Conservation (phyloP, 1,284 basidiomycete genomes). For the Pseudozyma sp. region DNA sequence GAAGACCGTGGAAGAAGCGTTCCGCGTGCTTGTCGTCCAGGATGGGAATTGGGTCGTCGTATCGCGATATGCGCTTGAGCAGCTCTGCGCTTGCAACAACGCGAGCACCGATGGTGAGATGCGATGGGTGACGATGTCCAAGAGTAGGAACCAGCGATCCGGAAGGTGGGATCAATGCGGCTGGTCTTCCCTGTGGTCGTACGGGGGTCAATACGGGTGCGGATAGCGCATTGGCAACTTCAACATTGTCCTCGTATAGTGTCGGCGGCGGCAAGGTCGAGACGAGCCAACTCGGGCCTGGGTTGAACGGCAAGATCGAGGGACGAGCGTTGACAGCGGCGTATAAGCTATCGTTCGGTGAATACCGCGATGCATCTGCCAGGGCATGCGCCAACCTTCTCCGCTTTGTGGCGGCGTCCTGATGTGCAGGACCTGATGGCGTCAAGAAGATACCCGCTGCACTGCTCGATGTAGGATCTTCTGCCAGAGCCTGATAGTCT, state of each 20-base stretch:
- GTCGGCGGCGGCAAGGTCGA: slow-evolving; percentile 56
- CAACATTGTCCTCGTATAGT: slow-evolving; percentile 49
- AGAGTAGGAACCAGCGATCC: slow-evolving; percentile 56
- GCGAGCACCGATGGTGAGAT: slow-evolving; percentile 55
- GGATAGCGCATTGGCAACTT: slow-evolving; percentile 52
- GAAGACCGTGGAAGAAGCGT: slow-evolving; percentile 65
- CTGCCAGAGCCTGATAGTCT: slow-evolving; percentile 53
- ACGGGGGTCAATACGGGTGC: slow-evolving; percentile 60
- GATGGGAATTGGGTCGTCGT: slow-evolving; percentile 58
- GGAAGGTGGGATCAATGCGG: slow-evolving; percentile 53
- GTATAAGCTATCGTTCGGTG: slow-evolving; percentile 62
- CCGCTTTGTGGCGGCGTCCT: slow-evolving; percentile 52
- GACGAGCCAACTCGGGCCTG: slow-evolving; percentile 61
- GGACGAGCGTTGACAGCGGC: slow-evolving; percentile 58
- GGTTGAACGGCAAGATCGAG: slow-evolving; percentile 49
- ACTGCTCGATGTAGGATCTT: slow-evolving; percentile 44
- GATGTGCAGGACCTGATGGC: slow-evolving; percentile 46
- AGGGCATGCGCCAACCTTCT: slow-evolving; percentile 57
- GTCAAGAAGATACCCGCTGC: slow-evolving; percentile 53
- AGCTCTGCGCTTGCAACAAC: slow-evolving; percentile 52
- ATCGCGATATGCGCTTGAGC: slow-evolving; percentile 56
- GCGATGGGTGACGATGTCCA: slow-evolving; percentile 55
- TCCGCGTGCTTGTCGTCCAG: slow-evolving; percentile 65
- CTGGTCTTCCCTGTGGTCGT: slow-evolving; percentile 60
- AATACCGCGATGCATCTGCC: slow-evolving; percentile 58